phyloP scores from a whole-genome alignment of 768 basidiomycete genomes.

The Cyclocybe cylindracea region DNA sequence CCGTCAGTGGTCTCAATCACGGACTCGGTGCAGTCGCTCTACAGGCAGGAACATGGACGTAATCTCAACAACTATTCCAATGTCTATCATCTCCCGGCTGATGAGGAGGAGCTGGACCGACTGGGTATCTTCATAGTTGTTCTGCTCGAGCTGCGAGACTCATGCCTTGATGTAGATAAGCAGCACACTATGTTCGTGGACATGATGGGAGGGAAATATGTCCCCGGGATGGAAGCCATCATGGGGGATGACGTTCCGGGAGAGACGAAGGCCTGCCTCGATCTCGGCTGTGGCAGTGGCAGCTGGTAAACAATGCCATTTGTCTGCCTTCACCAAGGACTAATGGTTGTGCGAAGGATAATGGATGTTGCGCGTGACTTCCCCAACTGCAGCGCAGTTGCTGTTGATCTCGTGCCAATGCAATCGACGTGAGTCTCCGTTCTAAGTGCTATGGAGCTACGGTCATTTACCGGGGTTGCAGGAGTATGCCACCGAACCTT shows the following conservation, averaged over 20 bases:
- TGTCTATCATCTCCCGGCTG: conserved; percentile 76
- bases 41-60: conserved; percentile 68
- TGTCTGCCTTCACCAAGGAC: conserved; percentile 11
- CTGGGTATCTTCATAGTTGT: conserved; percentile 46
- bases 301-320: conserved; percentile 52
- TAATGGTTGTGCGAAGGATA: conserved; percentile 51
- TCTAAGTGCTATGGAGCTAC: conserved; percentile 1
- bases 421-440: conserved; percentile 56
- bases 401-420: conserved; percentile 82
- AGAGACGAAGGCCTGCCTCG: conserved; percentile 63
- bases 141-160: conserved; percentile 4
- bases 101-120: conserved; percentile 73
- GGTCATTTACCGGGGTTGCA: conserved; percentile 27
- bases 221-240: conserved; percentile 54
- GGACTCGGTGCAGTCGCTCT: conserved; percentile 60
- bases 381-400: conserved; percentile 66
- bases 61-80: conserved; percentile 78
- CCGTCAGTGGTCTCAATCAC: conserved; percentile 74
- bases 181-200: conserved; percentile 68
- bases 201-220: conserved; percentile 65
- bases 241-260: conserved; percentile 61
- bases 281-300: conserved; percentile 81
- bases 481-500: conserved; percentile 69
- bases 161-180: conserved; percentile 43
- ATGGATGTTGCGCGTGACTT: conserved; percentile 74